Percentiles rank a stretch among this genome's conserved stretches.
Evolutionary conservation across 371 early-diverging fungal genomes (phyloP).

Genomic region (Mucor indicus): DNA sequence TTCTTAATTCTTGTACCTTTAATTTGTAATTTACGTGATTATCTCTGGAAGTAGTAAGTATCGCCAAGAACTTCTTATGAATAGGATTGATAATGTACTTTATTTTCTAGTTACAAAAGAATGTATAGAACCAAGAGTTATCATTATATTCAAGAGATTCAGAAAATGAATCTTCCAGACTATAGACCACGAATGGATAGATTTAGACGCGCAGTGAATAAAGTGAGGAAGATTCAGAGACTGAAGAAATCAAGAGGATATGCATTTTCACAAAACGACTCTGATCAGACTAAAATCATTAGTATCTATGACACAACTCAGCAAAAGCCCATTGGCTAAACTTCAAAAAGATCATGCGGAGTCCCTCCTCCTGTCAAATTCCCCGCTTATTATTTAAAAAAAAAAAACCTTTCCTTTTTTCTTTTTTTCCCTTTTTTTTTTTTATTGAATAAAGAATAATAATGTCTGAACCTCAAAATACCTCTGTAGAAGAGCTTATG

Average conservation of each 20-base stretch:
- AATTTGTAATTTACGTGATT: conserved; percentile 76
- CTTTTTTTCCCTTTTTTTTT: too few relatives aligned
- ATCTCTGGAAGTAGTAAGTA: conserved; percentile 82
- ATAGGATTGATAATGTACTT: neutral
- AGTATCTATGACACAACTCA: conserved; percentile 94
- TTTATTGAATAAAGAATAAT: too few relatives aligned
- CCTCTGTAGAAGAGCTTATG: neutral
- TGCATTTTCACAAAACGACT: conserved; percentile 96
- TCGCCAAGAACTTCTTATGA: neutral
- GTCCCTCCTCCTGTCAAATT: too few relatives aligned
- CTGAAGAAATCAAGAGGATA: conserved; percentile 91
- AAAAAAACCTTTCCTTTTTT: too few relatives aligned
- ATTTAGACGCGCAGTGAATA: conserved; percentile 95
- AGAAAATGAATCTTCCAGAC: conserved; percentile 95
- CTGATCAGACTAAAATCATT: conserved; percentile 89
- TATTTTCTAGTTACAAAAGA: conserved; percentile 15
- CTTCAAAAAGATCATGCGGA: too few relatives aligned
- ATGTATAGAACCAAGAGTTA: conserved; percentile 59
- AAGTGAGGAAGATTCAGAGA: conserved; percentile 90
- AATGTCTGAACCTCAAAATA: conserved; percentile 13
- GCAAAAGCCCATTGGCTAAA: conserved; percentile 81
- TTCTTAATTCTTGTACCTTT: conserved; percentile 73
- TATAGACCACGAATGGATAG: conserved; percentile 94
- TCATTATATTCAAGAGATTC: conserved; percentile 96
- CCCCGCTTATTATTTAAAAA: too few relatives aligned